These are phyloP conservation scores for Cornus florida DNA, from an alignment of 148 eudicot species.

Conservation along the genomic window DNA sequence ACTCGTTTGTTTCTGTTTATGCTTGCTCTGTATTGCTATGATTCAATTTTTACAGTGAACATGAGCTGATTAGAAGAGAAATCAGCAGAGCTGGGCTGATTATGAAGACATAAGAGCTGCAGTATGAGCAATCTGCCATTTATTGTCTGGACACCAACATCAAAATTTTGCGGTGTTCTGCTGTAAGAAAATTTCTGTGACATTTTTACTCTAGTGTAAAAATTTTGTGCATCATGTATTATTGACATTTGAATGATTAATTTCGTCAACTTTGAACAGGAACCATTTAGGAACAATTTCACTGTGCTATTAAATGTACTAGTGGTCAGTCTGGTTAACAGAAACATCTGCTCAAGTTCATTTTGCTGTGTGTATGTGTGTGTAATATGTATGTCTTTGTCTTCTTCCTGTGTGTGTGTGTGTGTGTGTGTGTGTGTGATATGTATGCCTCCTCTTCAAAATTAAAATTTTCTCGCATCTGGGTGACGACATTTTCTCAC, in stretches of 20 bases:
- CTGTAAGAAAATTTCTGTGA: neutral
- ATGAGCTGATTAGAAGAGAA: conserved; percentile 20
- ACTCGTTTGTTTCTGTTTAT: neutral
- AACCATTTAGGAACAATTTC: neutral
- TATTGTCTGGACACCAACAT: conserved; percentile 9
- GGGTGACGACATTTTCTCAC: too few species aligned
- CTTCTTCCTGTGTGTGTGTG: too few species aligned
- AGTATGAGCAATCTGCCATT: neutral
- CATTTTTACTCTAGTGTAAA: neutral
- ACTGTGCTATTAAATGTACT: neutral
- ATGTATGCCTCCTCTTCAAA: too few species aligned
- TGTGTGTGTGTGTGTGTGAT: too few species aligned
- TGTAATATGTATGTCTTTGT: too few species aligned
- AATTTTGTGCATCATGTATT: neutral
- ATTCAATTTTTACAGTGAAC: neutral
- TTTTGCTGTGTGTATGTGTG: too few species aligned
- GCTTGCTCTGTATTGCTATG: neutral
- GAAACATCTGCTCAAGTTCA: too few species aligned
- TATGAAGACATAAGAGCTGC: conserved; percentile 17
- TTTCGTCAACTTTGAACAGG: neutral
- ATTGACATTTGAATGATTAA: neutral
- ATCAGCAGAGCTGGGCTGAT: conserved; percentile 6
- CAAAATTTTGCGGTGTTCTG: neutral
- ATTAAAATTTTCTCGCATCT: too few species aligned
- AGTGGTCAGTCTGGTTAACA: neutral